Percentiles rank a stretch among this genome's conserved stretches.
Conservation (phyloP, 371 early-diverging fungal species). For the Cokeromyces recurvatus region DNA sequence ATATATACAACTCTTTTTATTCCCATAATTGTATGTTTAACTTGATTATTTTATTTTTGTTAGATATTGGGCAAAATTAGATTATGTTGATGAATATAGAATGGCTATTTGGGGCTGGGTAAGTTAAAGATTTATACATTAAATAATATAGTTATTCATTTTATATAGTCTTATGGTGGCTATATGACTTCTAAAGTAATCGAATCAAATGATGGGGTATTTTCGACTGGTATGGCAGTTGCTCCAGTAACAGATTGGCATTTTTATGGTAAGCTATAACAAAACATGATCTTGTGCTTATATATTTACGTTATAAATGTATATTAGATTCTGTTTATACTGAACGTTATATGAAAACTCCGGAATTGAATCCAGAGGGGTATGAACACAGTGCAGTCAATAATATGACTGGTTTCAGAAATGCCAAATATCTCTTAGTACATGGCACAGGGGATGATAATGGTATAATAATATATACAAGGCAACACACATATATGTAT, state of each 20-base stretch:
- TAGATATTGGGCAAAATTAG: constrained; percentile 52
- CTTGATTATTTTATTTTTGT: no score
- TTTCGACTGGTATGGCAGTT: constrained; percentile 86
- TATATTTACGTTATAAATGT: no score
- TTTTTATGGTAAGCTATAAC: constrained; percentile 56
- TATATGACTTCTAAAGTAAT: constrained; percentile 83
- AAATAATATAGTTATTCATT: neutral
- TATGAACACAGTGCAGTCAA: constrained; percentile 76
- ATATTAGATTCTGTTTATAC: constrained; percentile 86
- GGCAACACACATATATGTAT: no score
- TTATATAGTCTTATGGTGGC: constrained; percentile 85
- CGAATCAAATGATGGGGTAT: constrained; percentile 79
- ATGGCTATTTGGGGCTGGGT: constrained; percentile 95
- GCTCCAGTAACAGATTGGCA: constrained; percentile 97
- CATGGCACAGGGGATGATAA: constrained; percentile 95
- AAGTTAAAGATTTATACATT: constrained; percentile 1
- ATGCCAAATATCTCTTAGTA: constrained; percentile 73
- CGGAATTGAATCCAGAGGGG: constrained; percentile 69
- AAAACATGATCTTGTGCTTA: neutral
- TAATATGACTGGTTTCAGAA: constrained; percentile 79
- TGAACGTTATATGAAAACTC: constrained; percentile 94
- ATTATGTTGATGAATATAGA: constrained; percentile 71
- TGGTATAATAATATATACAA: constrained; percentile 30
- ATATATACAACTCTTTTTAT: neutral
- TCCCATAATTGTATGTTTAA: neutral